These are phyloP conservation scores for Salvia splendens DNA, from an alignment of 257 asterid genomes.

Conservation along the genomic window DNA sequence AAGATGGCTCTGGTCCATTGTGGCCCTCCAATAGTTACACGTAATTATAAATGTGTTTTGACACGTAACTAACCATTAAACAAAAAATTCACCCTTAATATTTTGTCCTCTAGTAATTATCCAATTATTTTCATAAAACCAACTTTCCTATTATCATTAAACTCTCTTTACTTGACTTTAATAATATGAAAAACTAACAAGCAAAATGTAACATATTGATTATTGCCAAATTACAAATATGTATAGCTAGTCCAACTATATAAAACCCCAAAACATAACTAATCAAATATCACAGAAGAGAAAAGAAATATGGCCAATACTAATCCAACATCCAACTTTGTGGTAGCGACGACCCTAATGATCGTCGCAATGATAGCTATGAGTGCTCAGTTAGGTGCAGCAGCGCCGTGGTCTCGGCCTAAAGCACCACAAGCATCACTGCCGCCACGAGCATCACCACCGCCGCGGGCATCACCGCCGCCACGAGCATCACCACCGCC, in stretches of 20 bases:
- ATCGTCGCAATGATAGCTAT: constrained; percentile 15
- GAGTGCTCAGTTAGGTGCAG: background rate
- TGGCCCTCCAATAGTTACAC: no score
- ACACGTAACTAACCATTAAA: no score
- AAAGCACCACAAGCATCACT: no score
- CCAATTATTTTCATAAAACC: background rate
- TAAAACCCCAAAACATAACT: background rate
- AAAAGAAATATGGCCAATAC: background rate
- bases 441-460: no score
- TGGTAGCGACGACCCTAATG: constrained; percentile 3
- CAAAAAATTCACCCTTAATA: no score
- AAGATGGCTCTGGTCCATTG: no score
- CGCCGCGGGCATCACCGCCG: no score
- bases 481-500: background rate
- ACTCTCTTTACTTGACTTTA: background rate
- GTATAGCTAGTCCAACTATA: background rate
- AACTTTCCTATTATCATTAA: background rate
- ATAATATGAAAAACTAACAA: background rate
- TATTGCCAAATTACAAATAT: background rate
- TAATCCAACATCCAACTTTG: background rate
- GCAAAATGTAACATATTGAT: constrained; percentile 12
- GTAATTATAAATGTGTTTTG: no score
- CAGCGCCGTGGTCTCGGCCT: no score
- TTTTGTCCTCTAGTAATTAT: no score
- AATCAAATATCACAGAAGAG: background rate